Evolutionary conservation across 148 eudicot genomes (phyloP), one percentile per base, ranked within the genome.

Genomic region (Diospyros kaki): DNA sequence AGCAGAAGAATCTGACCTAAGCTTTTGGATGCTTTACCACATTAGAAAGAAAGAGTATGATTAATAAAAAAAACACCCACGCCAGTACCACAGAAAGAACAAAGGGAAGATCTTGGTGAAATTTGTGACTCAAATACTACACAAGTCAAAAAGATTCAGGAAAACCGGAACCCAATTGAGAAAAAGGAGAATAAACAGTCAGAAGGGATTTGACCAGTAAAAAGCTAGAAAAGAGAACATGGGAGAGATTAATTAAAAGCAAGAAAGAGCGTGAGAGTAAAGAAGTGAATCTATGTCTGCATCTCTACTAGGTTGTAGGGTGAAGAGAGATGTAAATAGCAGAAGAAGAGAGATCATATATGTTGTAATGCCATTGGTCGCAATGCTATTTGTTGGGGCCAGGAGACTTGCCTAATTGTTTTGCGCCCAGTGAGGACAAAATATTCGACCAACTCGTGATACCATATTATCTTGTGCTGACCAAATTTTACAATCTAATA

Each of bases 361-460:
- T 83, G 83, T 74, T 60, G 64, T 11, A 56, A 58, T 58, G 63
- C 77, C 76, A 83, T 83, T 83, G 86, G 83, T 44, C 76, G 44
- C 70, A n/a, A 64, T 73, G 80, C 75, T 68, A 70, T 13, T 83
- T 52, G 71, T 67, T 82, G 80, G 79, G 77, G 70, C 75, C 76
- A 43, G 60, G 38, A 14, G 28, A 28, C 28, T 28, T 28, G 28
- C 28, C 28, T 28, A 28, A 28, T 28, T 28, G 28, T 28, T 28
- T 28, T 28, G 28, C 28, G 28, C 28, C 28, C 0, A 28, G 28
- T 28, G 28, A 28, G 28, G 28, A 28, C 28, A 28, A 28, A 28
- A 28, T 28, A 28, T 28, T 28, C 28, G 28, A 28, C 28, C 28
- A 0, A 0, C 28, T 28, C 28, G 28, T 28, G 0, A 28, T 28